phyloP scores from a whole-genome alignment of 1,284 basidiomycete species.

The Exobasidium cylindrosporum region DNA sequence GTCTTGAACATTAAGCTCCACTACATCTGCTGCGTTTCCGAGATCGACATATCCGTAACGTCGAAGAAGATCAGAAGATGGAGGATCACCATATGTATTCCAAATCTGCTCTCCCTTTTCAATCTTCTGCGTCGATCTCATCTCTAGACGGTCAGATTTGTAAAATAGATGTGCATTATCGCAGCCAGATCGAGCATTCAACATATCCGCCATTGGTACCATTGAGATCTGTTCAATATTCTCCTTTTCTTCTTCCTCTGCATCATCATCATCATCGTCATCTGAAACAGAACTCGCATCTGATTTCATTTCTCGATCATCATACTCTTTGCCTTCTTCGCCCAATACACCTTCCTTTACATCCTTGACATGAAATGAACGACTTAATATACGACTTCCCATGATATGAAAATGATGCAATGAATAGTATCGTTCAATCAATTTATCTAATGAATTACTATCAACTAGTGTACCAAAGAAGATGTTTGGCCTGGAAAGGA shows the following conservation, averaged over 20 bases:
- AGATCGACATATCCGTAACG: slow-evolving; percentile 91
- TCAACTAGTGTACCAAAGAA: slow-evolving; percentile 29
- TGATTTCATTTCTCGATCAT: slow-evolving; percentile 53
- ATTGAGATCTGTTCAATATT: slow-evolving; percentile 72
- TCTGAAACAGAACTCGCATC: slow-evolving; percentile 42
- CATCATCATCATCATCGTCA: slow-evolving; percentile 30
- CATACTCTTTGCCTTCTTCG: slow-evolving; percentile 49
- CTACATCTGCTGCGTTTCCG: slow-evolving; percentile 82
- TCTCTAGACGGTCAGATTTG: slow-evolving; percentile 69
- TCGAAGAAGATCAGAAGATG: slow-evolving; percentile 89
- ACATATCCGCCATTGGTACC: slow-evolving; percentile 95
- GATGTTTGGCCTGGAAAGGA: slow-evolving; percentile 41
- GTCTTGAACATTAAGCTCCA: slow-evolving; percentile 78
- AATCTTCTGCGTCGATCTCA: slow-evolving; percentile 77
- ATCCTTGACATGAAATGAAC: slow-evolving; percentile 72
- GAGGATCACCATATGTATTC: slow-evolving; percentile 84
- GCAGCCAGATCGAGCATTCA: slow-evolving; percentile 50
- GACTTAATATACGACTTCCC: slow-evolving; percentile 87
- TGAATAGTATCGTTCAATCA: slow-evolving; percentile 64
- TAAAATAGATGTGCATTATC: slow-evolving; percentile 71
- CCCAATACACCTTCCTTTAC: slow-evolving; percentile 16
- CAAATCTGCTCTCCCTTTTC: slow-evolving; percentile 77
- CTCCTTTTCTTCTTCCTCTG: slow-evolving; percentile 29
- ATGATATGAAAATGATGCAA: slow-evolving; percentile 79
- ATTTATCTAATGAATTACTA: slow-evolving; percentile 8